Evolutionary conservation across 1,284 basidiomycete species (phyloP).

Genomic region (Apiotrichum porosum): DNA sequence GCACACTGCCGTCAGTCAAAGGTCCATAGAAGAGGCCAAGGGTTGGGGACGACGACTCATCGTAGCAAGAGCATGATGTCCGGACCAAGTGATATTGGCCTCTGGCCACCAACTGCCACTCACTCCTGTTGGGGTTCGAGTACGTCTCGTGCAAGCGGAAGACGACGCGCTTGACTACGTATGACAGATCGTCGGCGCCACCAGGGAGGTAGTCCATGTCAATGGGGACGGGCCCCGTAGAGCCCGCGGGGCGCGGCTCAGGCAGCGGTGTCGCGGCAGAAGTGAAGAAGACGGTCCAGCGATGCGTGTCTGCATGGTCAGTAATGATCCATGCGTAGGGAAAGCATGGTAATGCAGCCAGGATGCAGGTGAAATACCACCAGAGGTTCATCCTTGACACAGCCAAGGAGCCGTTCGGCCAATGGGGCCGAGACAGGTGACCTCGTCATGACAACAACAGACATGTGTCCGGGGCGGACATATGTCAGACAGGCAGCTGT

Average conservation of each 20-base stretch:
- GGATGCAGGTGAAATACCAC: too few species aligned
- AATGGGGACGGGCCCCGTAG: slow-evolving; percentile 16
- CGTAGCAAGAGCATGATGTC: not conserved
- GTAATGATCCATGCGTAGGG: too few species aligned
- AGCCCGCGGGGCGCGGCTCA: slow-evolving; percentile 55
- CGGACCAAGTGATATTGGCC: not conserved
- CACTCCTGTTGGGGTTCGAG: slow-evolving; percentile 81
- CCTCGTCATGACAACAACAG: too few species aligned
- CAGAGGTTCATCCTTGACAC: too few species aligned
- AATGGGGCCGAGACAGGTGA: too few species aligned
- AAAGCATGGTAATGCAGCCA: too few species aligned
- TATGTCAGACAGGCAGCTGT: too few species aligned
- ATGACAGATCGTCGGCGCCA: slow-evolving; percentile 77
- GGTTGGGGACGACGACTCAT: too few species aligned
- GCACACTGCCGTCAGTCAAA: slow-evolving; percentile 56
- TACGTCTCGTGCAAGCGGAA: slow-evolving; percentile 99
- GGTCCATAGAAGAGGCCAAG: too few species aligned
- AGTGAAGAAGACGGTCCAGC: slow-evolving; percentile 93
- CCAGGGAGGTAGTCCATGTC: slow-evolving; percentile 53
- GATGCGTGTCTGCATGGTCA: slow-evolving; percentile 69
- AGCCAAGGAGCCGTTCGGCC: too few species aligned
- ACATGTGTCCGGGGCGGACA: too few species aligned
- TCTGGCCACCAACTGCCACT: slow-evolving; percentile 34
- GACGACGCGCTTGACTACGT: slow-evolving; percentile 89
- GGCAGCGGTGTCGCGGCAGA: slow-evolving; percentile 52